phyloP scores from a whole-genome alignment of 208 protist species.

The Crithidia thermophila region DNA sequence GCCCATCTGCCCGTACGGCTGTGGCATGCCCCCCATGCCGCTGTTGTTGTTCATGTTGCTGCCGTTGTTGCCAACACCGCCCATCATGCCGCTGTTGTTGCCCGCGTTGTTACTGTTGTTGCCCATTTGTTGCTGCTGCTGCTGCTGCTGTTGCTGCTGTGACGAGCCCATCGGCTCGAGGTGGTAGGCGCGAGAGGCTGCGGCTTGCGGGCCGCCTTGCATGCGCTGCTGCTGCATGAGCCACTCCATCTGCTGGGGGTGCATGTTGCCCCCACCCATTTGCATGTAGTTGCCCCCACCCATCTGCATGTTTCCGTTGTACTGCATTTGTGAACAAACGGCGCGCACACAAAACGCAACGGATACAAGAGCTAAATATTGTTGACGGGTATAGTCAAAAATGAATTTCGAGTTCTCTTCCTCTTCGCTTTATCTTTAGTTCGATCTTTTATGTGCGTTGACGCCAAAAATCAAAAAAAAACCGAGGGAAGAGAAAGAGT shows the following conservation, averaged over 20 bases:
- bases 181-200: constrained; percentile 30
- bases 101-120: too few species aligned
- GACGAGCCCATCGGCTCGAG: constrained; percentile 32
- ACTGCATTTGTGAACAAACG: background rate
- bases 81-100: constrained; percentile 11
- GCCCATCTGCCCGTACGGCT: constrained; percentile 16
- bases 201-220: constrained; percentile 22
- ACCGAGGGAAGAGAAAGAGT: constrained; percentile 7
- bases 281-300: constrained; percentile 11
- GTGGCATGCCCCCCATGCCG: constrained; percentile 15
- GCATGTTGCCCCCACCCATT: constrained; percentile 13
- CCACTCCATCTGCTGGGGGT: constrained; percentile 31
- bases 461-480: constrained; percentile 14
- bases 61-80: constrained; percentile 1
- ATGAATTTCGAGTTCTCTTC: too few species aligned
- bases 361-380: too few species aligned
- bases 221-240: constrained; percentile 28
- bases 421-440: background rate
- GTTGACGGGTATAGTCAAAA: too few species aligned
- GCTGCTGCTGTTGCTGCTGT: constrained; percentile 1
- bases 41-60: too few species aligned
- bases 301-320: constrained; percentile 24
- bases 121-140: background rate
- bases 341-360: too few species aligned
- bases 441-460: background rate